Conservation (phyloP, 805 yeast species). For the Brettanomyces bruxellensis region DNA sequence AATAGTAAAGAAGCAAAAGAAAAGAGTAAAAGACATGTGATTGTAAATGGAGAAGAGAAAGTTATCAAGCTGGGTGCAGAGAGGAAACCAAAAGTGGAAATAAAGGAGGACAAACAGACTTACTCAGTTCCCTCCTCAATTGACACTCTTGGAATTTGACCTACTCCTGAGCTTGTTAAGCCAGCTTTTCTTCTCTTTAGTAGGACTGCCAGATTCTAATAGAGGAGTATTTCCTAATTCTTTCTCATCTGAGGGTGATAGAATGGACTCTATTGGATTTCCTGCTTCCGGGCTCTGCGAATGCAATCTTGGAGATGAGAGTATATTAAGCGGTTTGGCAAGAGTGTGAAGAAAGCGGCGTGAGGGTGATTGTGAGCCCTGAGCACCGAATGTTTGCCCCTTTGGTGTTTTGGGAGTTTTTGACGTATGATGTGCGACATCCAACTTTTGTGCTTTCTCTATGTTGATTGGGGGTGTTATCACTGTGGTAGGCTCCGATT, state of each 20-base stretch:
- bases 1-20: background rate
- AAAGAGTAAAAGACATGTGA: too few relatives aligned
- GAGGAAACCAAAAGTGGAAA: background rate
- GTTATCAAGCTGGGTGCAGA: constrained; percentile 3
- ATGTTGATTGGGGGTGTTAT: too few relatives aligned
- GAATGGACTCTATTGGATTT: background rate
- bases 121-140: background rate
- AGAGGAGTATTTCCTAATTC: background rate
- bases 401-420: too few relatives aligned
- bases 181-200: constrained; percentile 28
- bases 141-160: constrained; percentile 14
- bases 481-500: too few relatives aligned
- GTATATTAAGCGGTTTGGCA: constrained; percentile 10
- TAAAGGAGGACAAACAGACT: background rate
- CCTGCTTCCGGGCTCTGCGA: background rate
- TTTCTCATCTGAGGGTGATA: background rate
- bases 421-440: too few relatives aligned
- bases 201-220: background rate
- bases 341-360: constrained; percentile 6
- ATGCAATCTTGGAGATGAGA: constrained; percentile 9
- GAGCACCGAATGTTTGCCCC: background rate
- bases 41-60: background rate
- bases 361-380: constrained; percentile 1
- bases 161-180: constrained; percentile 32
- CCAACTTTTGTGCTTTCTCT: too few relatives aligned